Evolutionary conservation across 495 filamentous ascomycete species (phyloP).

Genomic region (Physcia stellaris): DNA sequence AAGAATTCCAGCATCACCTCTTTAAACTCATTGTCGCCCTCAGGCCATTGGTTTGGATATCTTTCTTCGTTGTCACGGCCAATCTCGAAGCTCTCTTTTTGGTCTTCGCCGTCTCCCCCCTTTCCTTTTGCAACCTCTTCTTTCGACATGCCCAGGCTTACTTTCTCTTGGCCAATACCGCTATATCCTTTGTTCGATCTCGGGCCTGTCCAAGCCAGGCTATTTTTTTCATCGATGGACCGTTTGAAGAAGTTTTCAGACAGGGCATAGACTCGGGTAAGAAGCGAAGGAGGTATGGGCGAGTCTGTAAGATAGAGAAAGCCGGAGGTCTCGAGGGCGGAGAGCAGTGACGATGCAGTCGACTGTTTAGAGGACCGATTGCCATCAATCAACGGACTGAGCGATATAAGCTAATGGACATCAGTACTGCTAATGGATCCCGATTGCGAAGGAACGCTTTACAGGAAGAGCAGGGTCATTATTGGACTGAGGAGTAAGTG

Average conservation of each 20-base stretch:
- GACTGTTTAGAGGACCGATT: conserved; percentile 44
- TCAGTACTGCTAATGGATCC: background rate
- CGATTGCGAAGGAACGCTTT: background rate
- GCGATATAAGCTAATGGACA: conserved; percentile 66
- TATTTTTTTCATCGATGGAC: conserved; percentile 54
- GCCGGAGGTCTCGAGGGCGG: conserved; percentile 72
- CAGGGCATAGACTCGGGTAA: conserved; percentile 49
- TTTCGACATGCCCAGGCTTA: conserved; percentile 41
- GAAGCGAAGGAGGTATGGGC: conserved; percentile 45
- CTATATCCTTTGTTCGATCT: conserved; percentile 70
- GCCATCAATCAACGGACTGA: conserved; percentile 57
- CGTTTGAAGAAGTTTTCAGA: conserved; percentile 70
- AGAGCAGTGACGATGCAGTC: conserved; percentile 56
- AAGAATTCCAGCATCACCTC: conserved; percentile 61
- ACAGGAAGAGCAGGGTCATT: background rate
- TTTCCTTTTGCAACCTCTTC: conserved; percentile 46
- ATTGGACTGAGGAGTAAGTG: background rate
- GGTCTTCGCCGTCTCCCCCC: conserved; percentile 44
- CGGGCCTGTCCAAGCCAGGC: conserved; percentile 55
- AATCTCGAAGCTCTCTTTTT: conserved; percentile 79
- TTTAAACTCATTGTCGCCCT: conserved; percentile 47
- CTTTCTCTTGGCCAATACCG: conserved; percentile 64
- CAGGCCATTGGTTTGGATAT: conserved; percentile 72
- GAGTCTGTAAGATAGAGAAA: conserved; percentile 77
- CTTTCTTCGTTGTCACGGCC: conserved; percentile 56